phyloP scores from a whole-genome alignment of 208 protist genomes.

The Herpetomonas muscarum region DNA sequence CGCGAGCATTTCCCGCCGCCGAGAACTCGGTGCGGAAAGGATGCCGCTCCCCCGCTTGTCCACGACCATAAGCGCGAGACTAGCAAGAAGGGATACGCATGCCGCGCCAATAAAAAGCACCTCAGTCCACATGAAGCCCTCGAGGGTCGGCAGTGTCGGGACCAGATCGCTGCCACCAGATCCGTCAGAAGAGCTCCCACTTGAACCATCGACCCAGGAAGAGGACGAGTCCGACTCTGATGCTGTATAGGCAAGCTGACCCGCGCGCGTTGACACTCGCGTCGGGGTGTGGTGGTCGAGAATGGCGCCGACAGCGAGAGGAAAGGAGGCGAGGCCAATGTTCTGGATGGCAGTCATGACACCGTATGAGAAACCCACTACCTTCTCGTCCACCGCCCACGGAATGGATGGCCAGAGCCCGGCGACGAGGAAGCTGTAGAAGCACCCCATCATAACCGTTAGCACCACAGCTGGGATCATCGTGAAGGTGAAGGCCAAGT shows the following conservation, averaged over 20 bases:
- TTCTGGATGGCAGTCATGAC: conserved; percentile 91
- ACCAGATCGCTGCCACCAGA: no score
- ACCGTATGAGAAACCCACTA: conserved; percentile 84
- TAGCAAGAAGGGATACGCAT: conserved; percentile 32
- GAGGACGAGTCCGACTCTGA: neutral
- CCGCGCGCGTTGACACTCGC: neutral
- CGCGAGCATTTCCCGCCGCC: conserved; percentile 33
- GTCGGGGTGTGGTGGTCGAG: conserved; percentile 49
- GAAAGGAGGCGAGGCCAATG: conserved; percentile 71
- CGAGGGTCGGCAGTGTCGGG: conserved; percentile 35
- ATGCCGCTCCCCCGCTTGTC: conserved; percentile 46
- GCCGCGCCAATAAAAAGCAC: conserved; percentile 48
- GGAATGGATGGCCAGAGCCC: conserved; percentile 87
- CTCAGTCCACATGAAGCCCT: conserved; percentile 62
- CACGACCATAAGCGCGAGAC: conserved; percentile 41
- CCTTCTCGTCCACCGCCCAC: conserved; percentile 57
- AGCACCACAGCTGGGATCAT: conserved; percentile 56
- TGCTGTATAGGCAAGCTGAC: neutral
- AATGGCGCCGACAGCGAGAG: conserved; percentile 57
- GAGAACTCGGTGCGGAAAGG: conserved; percentile 33
- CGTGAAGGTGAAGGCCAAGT: conserved; percentile 76
- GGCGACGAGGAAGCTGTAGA: conserved; percentile 86
- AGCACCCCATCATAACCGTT: conserved; percentile 74
- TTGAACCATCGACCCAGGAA: no score
- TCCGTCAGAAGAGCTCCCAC: no score